Conservation (phyloP, 2,329 filamentous ascomycete genomes). For the Emergomyces pasteurianus region DNA sequence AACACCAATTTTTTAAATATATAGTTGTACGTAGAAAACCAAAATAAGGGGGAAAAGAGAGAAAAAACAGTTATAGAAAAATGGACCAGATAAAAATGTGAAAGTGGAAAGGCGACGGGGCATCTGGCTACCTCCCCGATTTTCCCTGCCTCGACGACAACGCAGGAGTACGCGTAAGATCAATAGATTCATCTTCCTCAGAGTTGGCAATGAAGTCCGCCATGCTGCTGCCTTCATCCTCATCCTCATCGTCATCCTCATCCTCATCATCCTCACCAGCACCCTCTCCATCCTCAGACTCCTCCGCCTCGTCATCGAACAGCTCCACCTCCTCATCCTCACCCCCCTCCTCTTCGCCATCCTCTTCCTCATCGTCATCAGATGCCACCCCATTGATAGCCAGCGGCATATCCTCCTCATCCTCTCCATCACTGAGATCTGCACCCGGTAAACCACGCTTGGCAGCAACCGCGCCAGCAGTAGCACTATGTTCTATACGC, state of each 20-base stretch:
- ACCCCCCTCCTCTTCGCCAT: conserved; percentile 32
- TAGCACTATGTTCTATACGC: conserved; percentile 23
- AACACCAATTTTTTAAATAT: neutral
- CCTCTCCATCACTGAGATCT: conserved; percentile 36
- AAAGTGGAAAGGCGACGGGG: conserved; percentile 10
- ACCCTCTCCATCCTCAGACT: conserved; percentile 30
- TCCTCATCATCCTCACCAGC: conserved; percentile 39
- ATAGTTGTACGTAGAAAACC: neutral
- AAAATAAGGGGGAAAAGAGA: neutral
- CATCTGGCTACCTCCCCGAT: conserved; percentile 2
- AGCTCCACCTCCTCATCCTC: conserved; percentile 34
- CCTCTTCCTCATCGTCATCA: conserved; percentile 30
- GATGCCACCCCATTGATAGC: conserved; percentile 39
- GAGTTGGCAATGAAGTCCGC: conserved; percentile 37
- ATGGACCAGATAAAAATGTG: conserved; percentile 5
- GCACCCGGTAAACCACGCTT: conserved; percentile 11
- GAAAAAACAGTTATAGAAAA: neutral
- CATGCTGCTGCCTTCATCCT: conserved; percentile 45
- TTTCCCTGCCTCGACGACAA: conserved; percentile 21
- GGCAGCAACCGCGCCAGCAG: conserved; percentile 7
- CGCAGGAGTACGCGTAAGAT: conserved; percentile 15
- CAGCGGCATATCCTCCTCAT: conserved; percentile 45
- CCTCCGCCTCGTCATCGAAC: conserved; percentile 34
- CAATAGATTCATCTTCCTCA: conserved; percentile 29
- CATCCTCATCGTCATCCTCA: conserved; percentile 51